A percentile compares a stretch with the other conserved stretches of the same genome.
Conservation (phyloP, 202 grass and related monocot species). For the Saccharum hybrid region DNA sequence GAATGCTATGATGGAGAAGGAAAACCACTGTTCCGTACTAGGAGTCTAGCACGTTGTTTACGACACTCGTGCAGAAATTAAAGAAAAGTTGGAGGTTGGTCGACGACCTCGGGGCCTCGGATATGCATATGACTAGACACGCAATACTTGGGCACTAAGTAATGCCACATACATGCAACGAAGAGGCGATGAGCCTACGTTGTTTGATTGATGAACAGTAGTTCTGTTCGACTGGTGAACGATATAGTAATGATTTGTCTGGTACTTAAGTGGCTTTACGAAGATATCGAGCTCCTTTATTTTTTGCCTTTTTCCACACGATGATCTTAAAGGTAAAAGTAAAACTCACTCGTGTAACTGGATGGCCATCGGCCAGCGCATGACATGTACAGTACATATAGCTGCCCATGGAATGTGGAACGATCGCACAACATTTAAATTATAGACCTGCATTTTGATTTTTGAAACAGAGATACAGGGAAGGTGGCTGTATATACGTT, state of each 20-base stretch:
- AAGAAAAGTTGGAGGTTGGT: constrained; percentile 1
- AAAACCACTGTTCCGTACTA: too few species aligned
- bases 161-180: neutral
- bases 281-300: neutral
- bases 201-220: neutral
- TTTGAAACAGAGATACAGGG: too few species aligned
- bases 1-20: too few species aligned
- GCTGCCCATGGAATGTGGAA: neutral
- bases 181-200: neutral
- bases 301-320: neutral
- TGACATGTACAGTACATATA: neutral
- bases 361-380: neutral
- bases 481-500: too few species aligned
- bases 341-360: neutral
- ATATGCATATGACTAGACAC: neutral
- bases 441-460: too few species aligned
- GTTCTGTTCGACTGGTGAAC: neutral
- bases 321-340: neutral
- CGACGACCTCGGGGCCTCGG: neutral
- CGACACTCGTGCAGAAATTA: neutral
- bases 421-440: neutral
- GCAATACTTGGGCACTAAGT: constrained; percentile 38
- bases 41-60: neutral
- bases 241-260: neutral
- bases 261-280: neutral